These are phyloP conservation scores for Wickerhamiella sorbophila DNA, from an alignment of 805 yeast species.

Conservation along the genomic window DNA sequence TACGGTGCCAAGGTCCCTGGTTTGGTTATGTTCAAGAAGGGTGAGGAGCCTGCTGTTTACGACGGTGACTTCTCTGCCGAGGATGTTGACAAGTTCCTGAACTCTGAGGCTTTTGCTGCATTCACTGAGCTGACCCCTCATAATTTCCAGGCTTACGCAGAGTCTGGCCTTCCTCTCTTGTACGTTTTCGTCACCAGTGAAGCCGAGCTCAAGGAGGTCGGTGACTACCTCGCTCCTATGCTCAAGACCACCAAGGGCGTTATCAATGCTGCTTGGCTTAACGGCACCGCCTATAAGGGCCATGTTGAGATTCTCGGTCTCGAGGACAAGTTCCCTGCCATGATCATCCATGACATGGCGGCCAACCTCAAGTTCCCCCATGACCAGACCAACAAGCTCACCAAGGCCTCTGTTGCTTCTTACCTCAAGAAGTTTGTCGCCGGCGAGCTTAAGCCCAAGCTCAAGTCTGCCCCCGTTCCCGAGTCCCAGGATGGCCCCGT, in stretches of 20 bases:
- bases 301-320: conserved; percentile 80
- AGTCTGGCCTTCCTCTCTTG: conserved; percentile 62
- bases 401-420: conserved; percentile 39
- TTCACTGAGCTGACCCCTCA: conserved; percentile 79
- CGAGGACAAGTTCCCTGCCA: conserved; percentile 69
- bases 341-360: conserved; percentile 66
- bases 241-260: conserved; percentile 69
- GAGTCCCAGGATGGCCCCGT: conserved; percentile 60
- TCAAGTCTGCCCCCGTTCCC: conserved; percentile 81
- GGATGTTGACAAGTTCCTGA: conserved; percentile 36
- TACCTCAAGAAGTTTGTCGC: conserved; percentile 50
- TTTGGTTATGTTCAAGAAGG: conserved; percentile 32
- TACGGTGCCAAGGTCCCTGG: conserved; percentile 32
- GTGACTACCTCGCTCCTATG: conserved; percentile 39
- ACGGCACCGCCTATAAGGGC: conserved; percentile 63
- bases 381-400: conserved; percentile 41
- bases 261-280: conserved; percentile 77
- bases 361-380: conserved; percentile 66
- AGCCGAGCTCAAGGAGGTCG: conserved; percentile 48
- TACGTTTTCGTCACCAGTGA: conserved; percentile 69
- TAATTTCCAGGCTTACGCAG: conserved; percentile 62
- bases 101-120: conserved; percentile 57
- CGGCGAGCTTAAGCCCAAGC: conserved; percentile 54
- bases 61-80: conserved; percentile 23
- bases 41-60: conserved; percentile 20